Base-by-base conservation (phyloP, 768 basidiomycete species). In the Tephrocybe sp. region DNA sequence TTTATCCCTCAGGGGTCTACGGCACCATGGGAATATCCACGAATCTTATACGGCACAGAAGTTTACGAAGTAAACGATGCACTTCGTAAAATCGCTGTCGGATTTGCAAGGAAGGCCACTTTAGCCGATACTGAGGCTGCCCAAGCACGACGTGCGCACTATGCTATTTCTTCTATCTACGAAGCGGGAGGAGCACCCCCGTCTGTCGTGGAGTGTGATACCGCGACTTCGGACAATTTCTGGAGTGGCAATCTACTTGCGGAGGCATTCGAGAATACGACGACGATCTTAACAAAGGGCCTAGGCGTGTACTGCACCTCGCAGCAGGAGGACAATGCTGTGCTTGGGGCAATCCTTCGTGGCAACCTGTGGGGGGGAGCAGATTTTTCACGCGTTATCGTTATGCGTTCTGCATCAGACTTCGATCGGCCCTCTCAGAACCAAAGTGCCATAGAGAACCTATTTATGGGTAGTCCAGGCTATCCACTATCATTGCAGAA, bases 241-340 rank as follows among this genome's bases (percentile, higher is more conserved):
- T 49, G 53, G 53, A 54, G 47, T 16, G 48, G 48, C 15, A 15
- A 31, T 15, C 24, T 54, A 15, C 47, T 54, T 16, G 47, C 24
- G 4, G 48, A 50, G 27, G 53, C 53, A 7, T 54, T 54, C 16
- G 53, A 54, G 28, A 54, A 54, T 25, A 54, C 53, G 9, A 50
- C 48, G 25, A 9, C 30, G n/a, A 16, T 54, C 21, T 54, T 54
- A 21, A 54, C 53, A 12, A 40, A 47, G n/a, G 53, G 53, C 24
- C 18, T 26, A 6, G 53, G 47, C 16, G 44, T 54, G n/a, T 54
- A 54, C 26, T 50, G 53, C 27, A 54, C 48, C 7, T 45, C 53
- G 7, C 53, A 54, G 32, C 53, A 54, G 38, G 53, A 54, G 39
- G 53, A 54, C 27, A 54, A 54, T 32, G 53, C 53, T 7, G 24